Evolutionary conservation across 208 protist species (phyloP).

Genomic region (Porcisia deanei): DNA sequence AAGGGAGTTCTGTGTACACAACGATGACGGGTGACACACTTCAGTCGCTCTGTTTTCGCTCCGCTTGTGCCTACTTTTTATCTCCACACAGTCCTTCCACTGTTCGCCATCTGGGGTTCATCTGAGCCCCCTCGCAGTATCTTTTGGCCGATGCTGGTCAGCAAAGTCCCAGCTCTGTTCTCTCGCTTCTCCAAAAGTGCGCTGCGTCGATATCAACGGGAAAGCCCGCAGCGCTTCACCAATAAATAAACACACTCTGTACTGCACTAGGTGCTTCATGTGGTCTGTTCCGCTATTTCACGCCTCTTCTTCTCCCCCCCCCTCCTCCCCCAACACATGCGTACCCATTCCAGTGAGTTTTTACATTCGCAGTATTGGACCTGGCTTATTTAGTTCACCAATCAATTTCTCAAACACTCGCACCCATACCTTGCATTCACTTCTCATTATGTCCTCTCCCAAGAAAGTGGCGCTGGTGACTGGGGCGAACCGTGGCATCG

Average conservation of each 20-base stretch:
- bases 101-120: neutral
- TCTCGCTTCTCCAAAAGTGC: neutral
- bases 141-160: neutral
- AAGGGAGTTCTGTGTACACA: neutral
- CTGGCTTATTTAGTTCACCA: neutral
- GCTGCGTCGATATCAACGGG: neutral
- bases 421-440: neutral
- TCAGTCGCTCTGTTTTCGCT: neutral
- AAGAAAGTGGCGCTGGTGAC: conserved; percentile 67
- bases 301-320: neutral
- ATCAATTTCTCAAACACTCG: neutral
- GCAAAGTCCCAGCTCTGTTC: neutral
- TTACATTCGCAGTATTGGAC: neutral
- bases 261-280: neutral
- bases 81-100: neutral
- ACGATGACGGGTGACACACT: neutral
- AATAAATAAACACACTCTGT: neutral
- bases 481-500: conserved; percentile 87
- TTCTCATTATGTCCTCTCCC: conserved; percentile 29
- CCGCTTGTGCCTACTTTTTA: neutral
- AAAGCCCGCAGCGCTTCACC: neutral
- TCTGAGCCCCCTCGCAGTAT: neutral
- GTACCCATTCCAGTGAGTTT: neutral
- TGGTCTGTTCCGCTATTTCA: neutral
- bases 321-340: no score